These are phyloP conservation scores for Trichoderma pleuroti DNA, from an alignment of 2,329 filamentous ascomycete genomes.

Conservation along the genomic window DNA sequence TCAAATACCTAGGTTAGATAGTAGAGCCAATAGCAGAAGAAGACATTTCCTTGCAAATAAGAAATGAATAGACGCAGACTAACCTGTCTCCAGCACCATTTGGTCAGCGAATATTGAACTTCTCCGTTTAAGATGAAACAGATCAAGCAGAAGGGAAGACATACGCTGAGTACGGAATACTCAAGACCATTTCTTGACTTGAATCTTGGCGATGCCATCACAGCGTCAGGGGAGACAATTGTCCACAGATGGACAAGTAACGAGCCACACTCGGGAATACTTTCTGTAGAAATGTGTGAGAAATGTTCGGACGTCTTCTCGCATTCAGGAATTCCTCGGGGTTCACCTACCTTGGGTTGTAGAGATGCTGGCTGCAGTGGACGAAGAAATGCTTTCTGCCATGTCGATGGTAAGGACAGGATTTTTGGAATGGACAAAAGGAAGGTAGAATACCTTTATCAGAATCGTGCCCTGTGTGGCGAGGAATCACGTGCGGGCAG, in stretches of 20 bases:
- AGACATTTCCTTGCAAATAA: not conserved
- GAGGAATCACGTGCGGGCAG: slow-evolving; percentile 7
- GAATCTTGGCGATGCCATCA: not conserved
- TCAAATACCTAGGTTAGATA: not conserved
- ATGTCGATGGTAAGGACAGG: not conserved
- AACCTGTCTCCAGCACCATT: not conserved
- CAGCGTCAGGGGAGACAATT: not conserved
- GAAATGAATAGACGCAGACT: not conserved
- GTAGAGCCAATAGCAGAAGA: not conserved
- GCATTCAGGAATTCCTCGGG: not conserved
- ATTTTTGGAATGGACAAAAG: not conserved
- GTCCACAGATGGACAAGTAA: not conserved
- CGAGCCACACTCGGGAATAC: not conserved
- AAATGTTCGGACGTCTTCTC: not conserved
- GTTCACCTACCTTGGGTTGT: not conserved
- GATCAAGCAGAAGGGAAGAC: not conserved
- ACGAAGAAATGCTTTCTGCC: not conserved
- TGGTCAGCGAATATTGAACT: not conserved
- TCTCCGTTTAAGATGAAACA: not conserved
- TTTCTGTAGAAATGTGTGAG: not conserved
- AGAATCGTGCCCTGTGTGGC: not conserved
- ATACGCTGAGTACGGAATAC: not conserved
- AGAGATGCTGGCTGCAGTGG: not conserved
- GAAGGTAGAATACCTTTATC: not conserved
- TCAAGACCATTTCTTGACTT: not conserved